These are phyloP conservation scores for Dryas integrifolia DNA, from an alignment of 331 rosid species.

Conservation along the genomic window DNA sequence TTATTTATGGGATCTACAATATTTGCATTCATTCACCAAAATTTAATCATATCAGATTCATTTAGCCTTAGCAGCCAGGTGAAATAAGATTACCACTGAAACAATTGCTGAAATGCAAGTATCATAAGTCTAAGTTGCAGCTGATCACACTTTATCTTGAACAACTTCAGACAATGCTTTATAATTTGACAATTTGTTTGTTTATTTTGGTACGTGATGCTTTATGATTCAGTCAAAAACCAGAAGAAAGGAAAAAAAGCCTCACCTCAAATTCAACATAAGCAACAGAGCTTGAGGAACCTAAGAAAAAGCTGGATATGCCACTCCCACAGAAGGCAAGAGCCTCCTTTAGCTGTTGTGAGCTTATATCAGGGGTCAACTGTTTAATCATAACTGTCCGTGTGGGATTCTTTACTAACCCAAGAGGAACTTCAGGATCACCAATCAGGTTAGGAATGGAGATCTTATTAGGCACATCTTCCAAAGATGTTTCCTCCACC, in stretches of 20 bases:
- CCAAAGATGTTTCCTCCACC: slow-evolving; percentile 6
- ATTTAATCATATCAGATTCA: not conserved
- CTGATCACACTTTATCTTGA: not conserved
- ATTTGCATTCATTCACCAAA: not conserved
- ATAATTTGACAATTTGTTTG: not conserved
- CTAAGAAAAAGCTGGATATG: slow-evolving; percentile 19
- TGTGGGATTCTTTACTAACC: slow-evolving; percentile 19
- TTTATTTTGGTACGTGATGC: not conserved
- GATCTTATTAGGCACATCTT: slow-evolving; percentile 2
- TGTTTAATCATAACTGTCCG: slow-evolving; percentile 25
- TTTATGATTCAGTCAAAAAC: not conserved
- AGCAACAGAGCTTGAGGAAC: slow-evolving; percentile 27
- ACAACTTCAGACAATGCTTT: not conserved
- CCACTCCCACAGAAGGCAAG: slow-evolving; percentile 24
- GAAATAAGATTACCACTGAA: not conserved
- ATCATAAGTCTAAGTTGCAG: not conserved
- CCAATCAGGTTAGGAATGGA: slow-evolving; percentile 24
- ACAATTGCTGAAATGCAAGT: not conserved
- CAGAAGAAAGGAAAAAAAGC: not conserved
- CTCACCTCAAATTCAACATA: slow-evolving; percentile 34
- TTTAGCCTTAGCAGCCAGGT: not conserved
- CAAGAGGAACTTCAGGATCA: slow-evolving; percentile 21
- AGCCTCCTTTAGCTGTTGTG: slow-evolving; percentile 23
- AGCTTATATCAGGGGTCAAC: slow-evolving; percentile 23
- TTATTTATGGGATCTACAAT: no score